phyloP scores from a whole-genome alignment of 331 rosid genomes.

The Malus hybrid region DNA sequence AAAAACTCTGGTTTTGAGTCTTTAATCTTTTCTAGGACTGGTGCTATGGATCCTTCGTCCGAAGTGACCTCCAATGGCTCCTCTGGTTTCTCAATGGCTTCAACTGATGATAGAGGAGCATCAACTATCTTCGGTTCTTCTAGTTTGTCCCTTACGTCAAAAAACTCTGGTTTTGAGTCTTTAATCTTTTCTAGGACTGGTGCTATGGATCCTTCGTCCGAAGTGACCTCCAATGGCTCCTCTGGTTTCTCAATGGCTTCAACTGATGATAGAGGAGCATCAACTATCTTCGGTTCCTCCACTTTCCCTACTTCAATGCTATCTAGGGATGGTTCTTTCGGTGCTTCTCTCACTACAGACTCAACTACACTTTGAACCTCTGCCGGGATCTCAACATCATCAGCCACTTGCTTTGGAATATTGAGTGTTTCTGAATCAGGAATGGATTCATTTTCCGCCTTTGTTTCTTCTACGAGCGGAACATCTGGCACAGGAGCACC shows the following conservation, averaged over 20 bases:
- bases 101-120: slow-evolving; percentile 7
- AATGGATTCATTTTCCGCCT: slow-evolving; percentile 27
- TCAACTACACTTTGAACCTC: slow-evolving; percentile 22
- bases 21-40: slow-evolving; percentile 25
- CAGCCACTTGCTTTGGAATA: slow-evolving; percentile 17
- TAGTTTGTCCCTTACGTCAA: slow-evolving; percentile 17
- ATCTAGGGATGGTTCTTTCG: slow-evolving; percentile 20
- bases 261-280: slow-evolving; percentile 24
- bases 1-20: slow-evolving; percentile 5
- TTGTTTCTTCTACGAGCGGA: slow-evolving; percentile 13
- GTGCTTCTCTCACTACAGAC: slow-evolving; percentile 20
- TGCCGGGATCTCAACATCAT: slow-evolving; percentile 13
- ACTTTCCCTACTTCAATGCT: slow-evolving; percentile 28
- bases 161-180: slow-evolving; percentile 4
- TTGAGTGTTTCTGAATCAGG: slow-evolving; percentile 15
- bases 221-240: slow-evolving; percentile 14
- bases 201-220: slow-evolving; percentile 24
- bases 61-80: slow-evolving; percentile 21
- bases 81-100: slow-evolving; percentile 24
- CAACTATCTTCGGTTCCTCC: slow-evolving; percentile 25
- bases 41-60: slow-evolving; percentile 20
- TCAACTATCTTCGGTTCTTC: neutral
- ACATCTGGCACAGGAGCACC: slow-evolving; percentile 19
- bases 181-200: slow-evolving; percentile 25
- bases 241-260: slow-evolving; percentile 27